Conservation (phyloP, 305 asterid species). For the Euphrasia arctica region DNA sequence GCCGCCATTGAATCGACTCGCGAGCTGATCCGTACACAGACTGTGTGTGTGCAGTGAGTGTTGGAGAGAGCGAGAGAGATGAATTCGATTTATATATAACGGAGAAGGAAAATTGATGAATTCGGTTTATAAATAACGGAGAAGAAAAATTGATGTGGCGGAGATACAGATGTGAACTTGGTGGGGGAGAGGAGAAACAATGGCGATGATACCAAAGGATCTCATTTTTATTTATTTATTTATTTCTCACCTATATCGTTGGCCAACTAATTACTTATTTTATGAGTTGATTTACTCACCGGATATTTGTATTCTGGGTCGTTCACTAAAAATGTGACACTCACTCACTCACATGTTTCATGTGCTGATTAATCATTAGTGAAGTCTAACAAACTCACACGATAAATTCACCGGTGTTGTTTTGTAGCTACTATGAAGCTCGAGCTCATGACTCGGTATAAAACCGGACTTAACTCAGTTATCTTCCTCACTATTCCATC, state of each 20-base stretch:
- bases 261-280: no score
- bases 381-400: no score
- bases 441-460: no score
- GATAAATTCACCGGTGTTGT: no score
- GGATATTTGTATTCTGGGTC: no score
- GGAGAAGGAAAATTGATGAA: neutral
- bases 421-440: no score
- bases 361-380: no score
- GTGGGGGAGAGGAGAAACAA: neutral
- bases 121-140: neutral
- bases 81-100: neutral
- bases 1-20: conserved; percentile 1
- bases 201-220: conserved; percentile 9
- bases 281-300: no score
- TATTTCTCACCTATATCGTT: no score
- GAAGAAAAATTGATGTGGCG: neutral
- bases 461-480: neutral
- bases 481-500: neutral
- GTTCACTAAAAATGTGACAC: no score
- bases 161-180: neutral
- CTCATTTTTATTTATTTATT: no score
- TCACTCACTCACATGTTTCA: no score
- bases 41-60: neutral
- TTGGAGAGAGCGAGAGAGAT: neutral
- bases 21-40: neutral